Conservation (phyloP, 352 stramenopile genomes). For the Globisporangium recalcitrans region DNA sequence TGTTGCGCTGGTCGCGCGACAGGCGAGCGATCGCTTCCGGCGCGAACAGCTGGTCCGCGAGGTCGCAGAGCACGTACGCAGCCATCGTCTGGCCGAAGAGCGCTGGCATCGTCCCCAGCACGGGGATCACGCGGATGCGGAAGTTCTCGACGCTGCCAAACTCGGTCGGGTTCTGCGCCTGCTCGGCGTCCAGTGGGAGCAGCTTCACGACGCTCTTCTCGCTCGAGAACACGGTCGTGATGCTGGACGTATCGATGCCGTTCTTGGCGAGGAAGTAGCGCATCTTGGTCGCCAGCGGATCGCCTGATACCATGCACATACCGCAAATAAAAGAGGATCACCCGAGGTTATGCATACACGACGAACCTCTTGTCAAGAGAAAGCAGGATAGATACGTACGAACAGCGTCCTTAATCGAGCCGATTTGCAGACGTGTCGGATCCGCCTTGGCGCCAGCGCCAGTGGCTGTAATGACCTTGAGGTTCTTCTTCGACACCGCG, state of each 20-base stretch:
- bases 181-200: slow-evolving; percentile 92
- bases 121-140: slow-evolving; percentile 93
- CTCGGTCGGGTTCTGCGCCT: slow-evolving; percentile 78
- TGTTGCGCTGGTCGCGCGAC: slow-evolving; percentile 83
- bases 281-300: slow-evolving; percentile 95
- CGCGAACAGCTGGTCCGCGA: slow-evolving; percentile 88
- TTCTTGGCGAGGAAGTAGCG: slow-evolving; percentile 92
- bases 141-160: slow-evolving; percentile 97
- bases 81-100: slow-evolving; percentile 98
- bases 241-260: slow-evolving; percentile 48
- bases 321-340: slow-evolving; percentile 7
- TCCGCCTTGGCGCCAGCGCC: slow-evolving; percentile 96
- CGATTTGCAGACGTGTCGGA: slow-evolving; percentile 95
- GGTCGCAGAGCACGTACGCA: slow-evolving; percentile 90
- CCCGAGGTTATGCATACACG: background rate
- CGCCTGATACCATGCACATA: slow-evolving; percentile 32
- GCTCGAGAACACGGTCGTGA: slow-evolving; percentile 91
- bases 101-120: slow-evolving; percentile 92
- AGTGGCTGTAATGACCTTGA: slow-evolving; percentile 84
- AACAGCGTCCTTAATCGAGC: slow-evolving; percentile 90
- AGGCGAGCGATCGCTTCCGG: slow-evolving; percentile 62
- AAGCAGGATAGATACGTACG: slow-evolving; percentile 33
- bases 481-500: slow-evolving; percentile 74
- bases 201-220: slow-evolving; percentile 96
- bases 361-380: background rate